Percentiles rank a stretch among this genome's conserved stretches.
Evolutionary conservation across 2,329 filamentous ascomycete species (phyloP).

Genomic region (Elsinoe batatas): DNA sequence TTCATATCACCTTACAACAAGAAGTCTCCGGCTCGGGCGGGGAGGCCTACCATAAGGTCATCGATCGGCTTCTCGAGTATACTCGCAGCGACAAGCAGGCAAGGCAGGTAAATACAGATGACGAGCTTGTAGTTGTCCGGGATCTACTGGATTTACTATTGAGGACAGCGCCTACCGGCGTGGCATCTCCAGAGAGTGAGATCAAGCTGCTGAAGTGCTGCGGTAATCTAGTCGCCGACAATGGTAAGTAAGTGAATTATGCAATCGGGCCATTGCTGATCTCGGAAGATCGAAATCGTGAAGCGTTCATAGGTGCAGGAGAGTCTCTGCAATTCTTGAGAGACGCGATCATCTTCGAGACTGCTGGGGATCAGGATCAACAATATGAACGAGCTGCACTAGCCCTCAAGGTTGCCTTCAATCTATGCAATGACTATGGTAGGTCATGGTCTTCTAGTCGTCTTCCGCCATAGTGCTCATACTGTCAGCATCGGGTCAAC

Average conservation of each 20-base stretch:
- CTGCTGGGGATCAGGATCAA: not conserved
- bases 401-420: slow-evolving; percentile 15
- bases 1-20: not conserved
- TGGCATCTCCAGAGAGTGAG: not conserved
- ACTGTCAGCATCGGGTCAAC: slow-evolving; percentile 5
- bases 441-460: not conserved
- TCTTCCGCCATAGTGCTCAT: not conserved
- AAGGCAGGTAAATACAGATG: slow-evolving; percentile 10
- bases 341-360: slow-evolving; percentile 1
- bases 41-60: not conserved
- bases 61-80: slow-evolving; percentile 8
- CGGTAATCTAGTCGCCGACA: slow-evolving; percentile 16
- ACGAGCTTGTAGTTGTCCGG: not conserved
- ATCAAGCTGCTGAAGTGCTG: slow-evolving; percentile 14
- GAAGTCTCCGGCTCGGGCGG: not conserved
- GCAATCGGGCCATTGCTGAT: not conserved
- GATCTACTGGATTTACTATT: not conserved
- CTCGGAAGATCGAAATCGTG: slow-evolving; percentile 7
- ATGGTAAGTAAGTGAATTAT: slow-evolving; percentile 11
- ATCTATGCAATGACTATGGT: slow-evolving; percentile 15
- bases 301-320: not conserved
- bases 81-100: not conserved
- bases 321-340: not conserved
- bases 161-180: not conserved
- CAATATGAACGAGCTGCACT: slow-evolving; percentile 4